Base-by-base conservation (phyloP, 768 basidiomycete genomes). In the Auriscalpium vulgare region DNA sequence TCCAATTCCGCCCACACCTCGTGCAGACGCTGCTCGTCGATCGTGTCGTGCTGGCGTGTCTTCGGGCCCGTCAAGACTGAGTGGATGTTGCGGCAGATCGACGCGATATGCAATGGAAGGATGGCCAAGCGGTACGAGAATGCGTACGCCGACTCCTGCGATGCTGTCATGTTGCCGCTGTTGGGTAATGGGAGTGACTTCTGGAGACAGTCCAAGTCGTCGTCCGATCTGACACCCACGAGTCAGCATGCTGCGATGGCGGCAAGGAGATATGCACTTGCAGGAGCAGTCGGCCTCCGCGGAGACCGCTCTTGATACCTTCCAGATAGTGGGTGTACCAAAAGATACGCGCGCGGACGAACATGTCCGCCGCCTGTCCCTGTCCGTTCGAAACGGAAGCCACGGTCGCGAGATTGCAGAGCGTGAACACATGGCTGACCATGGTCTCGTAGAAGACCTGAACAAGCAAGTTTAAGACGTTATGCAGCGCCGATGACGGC, bases 251-350 rank as follows among this genome's bases (percentile, higher is more conserved):
- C 46, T 19, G 53, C 10, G 34, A 48, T 23, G 36, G 19, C 7
- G 13, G 10, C 43, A 35, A 17, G 40, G 14, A 34, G 43, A 54
- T n/a, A n/a, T 37, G 44, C 10, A 60, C 89, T 63, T 72, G 91
- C 91, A 95, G 70, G 47, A 87, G 74, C 48, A 95, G 76, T 40
- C 91, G 85, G 2, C 91, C 87, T n/a, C 94, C 94, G 50, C 84
- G 79, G 56, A 95, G 76, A 19, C 87, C 94, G 9, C 82, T 88
- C 1, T 83, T 82, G 19, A 94, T 78, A 34, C 91, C 89, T 70
- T 95, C 94, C 57, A 90, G 85, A 23, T 87, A 81, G 59, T 92
- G 82, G 8, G 88, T 83, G 63, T 93, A 95, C 89, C 91, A 95
- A 67, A 91, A 95, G 36, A 95, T 77, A 35, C 93, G 78, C 3